Percentiles rank a stretch among this genome's conserved stretches.
Conservation (phyloP, 192 early-diverging fungal genomes). For the Gigaspora rosea region DNA sequence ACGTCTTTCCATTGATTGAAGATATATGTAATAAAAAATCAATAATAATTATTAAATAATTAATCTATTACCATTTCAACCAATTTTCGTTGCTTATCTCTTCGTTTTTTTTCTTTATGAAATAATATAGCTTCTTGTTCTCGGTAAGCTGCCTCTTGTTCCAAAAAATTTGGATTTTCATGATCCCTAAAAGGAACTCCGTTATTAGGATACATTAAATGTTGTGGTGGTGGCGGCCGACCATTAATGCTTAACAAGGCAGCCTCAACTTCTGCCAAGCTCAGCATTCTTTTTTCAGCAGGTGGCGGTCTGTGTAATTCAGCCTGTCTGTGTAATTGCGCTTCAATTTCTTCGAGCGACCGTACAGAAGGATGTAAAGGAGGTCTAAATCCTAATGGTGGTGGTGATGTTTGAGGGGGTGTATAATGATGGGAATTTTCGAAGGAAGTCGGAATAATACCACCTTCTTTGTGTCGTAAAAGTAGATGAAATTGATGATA, state of each 20-base stretch:
- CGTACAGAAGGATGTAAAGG: conserved; percentile 31
- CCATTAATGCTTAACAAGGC: conserved; percentile 48
- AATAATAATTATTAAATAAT: not conserved
- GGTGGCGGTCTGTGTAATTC: too few species aligned
- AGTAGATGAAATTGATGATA: not conserved
- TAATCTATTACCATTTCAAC: conserved; percentile 29
- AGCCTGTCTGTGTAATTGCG: conserved; percentile 47
- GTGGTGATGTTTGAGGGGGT: conserved; percentile 26
- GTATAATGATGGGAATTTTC: conserved; percentile 34
- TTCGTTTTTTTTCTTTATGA: conserved; percentile 44
- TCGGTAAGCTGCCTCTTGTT: conserved; percentile 33
- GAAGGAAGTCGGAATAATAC: conserved; percentile 39
- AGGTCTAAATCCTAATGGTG: conserved; percentile 31
- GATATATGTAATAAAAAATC: not conserved
- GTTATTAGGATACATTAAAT: conserved; percentile 39
- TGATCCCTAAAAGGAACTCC: conserved; percentile 24
- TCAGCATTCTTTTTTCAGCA: conserved; percentile 60
- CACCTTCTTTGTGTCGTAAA: conserved; percentile 34
- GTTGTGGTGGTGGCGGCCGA: conserved; percentile 42
- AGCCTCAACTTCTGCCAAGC: conserved; percentile 74
- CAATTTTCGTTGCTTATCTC: conserved; percentile 33
- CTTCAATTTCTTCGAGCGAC: conserved; percentile 58
- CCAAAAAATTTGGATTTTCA: conserved; percentile 7
- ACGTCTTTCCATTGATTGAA: not conserved
- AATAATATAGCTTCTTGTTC: conserved; percentile 35